Conservation (phyloP, 2,329 filamentous ascomycete species). For the Cryphonectria naterciae region DNA sequence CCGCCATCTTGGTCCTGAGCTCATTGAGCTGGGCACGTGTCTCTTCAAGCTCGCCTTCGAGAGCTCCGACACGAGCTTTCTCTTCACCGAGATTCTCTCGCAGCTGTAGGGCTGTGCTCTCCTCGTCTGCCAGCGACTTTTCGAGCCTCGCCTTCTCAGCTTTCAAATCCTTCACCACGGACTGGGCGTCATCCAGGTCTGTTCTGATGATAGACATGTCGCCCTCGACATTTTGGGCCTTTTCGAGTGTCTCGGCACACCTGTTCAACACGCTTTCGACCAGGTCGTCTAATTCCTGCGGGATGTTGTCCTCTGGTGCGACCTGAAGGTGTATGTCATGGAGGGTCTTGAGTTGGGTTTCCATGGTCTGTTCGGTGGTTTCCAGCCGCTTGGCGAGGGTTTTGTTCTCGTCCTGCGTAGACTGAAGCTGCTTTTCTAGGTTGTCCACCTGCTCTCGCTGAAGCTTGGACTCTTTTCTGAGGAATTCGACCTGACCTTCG, state of each 20-base stretch:
- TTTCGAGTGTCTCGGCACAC: constrained; percentile 62
- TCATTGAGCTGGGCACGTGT: constrained; percentile 70
- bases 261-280: constrained; percentile 63
- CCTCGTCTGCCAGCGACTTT: constrained; percentile 55
- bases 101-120: constrained; percentile 55
- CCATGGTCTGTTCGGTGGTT: constrained; percentile 54
- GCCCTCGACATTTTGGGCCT: constrained; percentile 62
- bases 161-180: constrained; percentile 59
- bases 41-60: constrained; percentile 63
- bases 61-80: constrained; percentile 55
- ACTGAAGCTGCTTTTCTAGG: constrained; percentile 62
- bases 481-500: constrained; percentile 65
- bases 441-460: constrained; percentile 63
- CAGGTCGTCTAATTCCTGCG: constrained; percentile 61
- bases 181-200: constrained; percentile 65
- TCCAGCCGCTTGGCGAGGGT: constrained; percentile 55
- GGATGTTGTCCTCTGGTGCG: constrained; percentile 54
- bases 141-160: constrained; percentile 59
- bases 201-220: constrained; percentile 63
- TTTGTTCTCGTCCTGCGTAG: constrained; percentile 58
- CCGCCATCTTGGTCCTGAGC: constrained; percentile 73
- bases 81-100: constrained; percentile 58
- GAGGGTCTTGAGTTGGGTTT: constrained; percentile 58
- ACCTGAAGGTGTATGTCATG: constrained; percentile 64
- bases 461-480: constrained; percentile 62